phyloP scores from a whole-genome alignment of 1,284 basidiomycete species.

The Lentinula novae-zelandiae region DNA sequence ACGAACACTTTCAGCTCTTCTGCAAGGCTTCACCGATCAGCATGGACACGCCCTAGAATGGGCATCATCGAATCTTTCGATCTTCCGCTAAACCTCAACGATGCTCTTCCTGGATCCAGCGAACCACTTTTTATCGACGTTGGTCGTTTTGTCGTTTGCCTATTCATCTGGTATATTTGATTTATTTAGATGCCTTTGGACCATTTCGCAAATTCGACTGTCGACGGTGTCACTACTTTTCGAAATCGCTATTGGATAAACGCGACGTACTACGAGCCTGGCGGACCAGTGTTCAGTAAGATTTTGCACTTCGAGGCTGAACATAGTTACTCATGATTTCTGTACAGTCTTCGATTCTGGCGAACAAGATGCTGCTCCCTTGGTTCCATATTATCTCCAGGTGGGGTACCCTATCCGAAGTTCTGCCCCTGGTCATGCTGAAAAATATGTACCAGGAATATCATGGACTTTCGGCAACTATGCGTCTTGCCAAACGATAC shows the following conservation, averaged over 20 bases:
- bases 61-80: background rate
- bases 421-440: background rate
- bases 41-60: background rate
- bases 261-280: slow-evolving; percentile 46
- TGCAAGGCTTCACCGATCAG: background rate
- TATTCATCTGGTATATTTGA: background rate
- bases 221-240: slow-evolving; percentile 26
- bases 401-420: slow-evolving; percentile 16
- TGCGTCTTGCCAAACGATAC: slow-evolving; percentile 44
- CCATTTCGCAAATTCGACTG: slow-evolving; percentile 32
- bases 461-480: slow-evolving; percentile 40
- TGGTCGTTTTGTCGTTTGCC: background rate
- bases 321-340: background rate
- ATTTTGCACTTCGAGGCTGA: background rate
- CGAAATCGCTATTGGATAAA: slow-evolving; percentile 54
- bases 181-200: slow-evolving; percentile 37
- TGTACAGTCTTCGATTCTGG: slow-evolving; percentile 47
- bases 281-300: slow-evolving; percentile 45
- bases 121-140: slow-evolving; percentile 10
- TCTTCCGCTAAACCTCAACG: background rate
- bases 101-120: background rate
- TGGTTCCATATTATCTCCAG: slow-evolving; percentile 45
- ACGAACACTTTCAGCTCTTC: background rate
- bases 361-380: slow-evolving; percentile 45
- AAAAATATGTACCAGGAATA: slow-evolving; percentile 34